Evolutionary conservation across 2,329 filamentous ascomycete species (phyloP), one percentile per base, ranked within the genome.

Genomic region (Colletotrichum sp.): DNA sequence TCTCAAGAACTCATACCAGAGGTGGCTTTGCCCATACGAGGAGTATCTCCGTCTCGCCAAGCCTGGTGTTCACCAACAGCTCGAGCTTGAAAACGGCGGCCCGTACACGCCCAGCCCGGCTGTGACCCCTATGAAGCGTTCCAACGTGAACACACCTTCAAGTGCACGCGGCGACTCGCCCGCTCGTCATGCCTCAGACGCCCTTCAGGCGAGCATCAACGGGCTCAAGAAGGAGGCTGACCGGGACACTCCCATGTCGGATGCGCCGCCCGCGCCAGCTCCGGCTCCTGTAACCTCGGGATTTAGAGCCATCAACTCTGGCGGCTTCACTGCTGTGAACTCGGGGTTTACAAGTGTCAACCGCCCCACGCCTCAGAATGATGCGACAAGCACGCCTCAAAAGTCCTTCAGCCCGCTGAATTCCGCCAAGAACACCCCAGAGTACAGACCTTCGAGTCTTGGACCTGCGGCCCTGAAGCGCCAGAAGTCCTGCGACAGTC

Each of bases 11-110:
- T 99, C 97, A 0, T 99, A 98, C 81, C 96, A 98, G 84, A 93
- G 96, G 86, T 99, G 97, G 95, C 92, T 99, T 5, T 95, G 96
- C 82, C 97, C 97, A 0, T 99, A 99, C 81, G 97, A 99, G 85
- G 96, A 99, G 78, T 99, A 98, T 83, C 88, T 99, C 59, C 92
- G 95, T 69, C 88, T 96, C 16, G 96, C 95, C 69, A 99, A 98
- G 83, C 97, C 97, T 5, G 95, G 96, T 34, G 96, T 99, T n/a
- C 96, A 98, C 80, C 96, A 98, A 81, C 96, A 98, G 85, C 88
- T 99, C 12, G 96, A 99, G 83, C 91, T 95, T 78, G 96, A 99
- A 84, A 96, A 98, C 81, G 96, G 96, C 75, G 97, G 96, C 2
- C 96, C 96, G 18, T 92, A 97, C 77, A 98, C 96, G 0, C 96